phyloP scores from a whole-genome alignment of 495 filamentous ascomycete species.

The Hypoxylon crocopeplum region DNA sequence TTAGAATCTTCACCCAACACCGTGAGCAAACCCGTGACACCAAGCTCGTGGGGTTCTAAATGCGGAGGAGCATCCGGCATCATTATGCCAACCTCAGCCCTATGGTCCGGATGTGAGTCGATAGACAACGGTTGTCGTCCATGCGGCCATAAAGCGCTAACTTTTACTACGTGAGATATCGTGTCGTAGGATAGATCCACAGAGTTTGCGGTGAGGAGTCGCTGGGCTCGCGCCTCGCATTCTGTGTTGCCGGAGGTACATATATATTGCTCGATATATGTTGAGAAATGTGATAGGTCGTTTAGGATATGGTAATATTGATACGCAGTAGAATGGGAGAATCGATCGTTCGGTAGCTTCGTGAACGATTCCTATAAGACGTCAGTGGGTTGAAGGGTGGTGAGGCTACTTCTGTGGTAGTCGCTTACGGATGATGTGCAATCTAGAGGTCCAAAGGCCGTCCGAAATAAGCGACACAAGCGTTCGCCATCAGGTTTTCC shows the following conservation, averaged over 20 bases:
- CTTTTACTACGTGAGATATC: conserved; percentile 67
- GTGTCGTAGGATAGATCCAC: conserved; percentile 82
- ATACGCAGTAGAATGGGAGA: conserved; percentile 67
- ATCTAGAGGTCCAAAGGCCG: conserved; percentile 65
- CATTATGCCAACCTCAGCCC: conserved; percentile 85
- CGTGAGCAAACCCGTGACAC: conserved; percentile 78
- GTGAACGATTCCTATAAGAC: conserved; percentile 69
- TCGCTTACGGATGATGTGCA: conserved; percentile 51
- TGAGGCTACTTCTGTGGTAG: conserved; percentile 4
- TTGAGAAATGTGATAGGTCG: conserved; percentile 60
- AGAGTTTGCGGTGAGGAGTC: conserved; percentile 58
- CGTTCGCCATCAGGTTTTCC: conserved; percentile 51
- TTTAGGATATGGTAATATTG: conserved; percentile 74
- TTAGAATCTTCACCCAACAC: conserved; percentile 78
- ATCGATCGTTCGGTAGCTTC: conserved; percentile 65
- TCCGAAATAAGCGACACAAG: conserved; percentile 67
- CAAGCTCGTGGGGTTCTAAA: conserved; percentile 72
- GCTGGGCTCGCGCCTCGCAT: conserved; percentile 42
- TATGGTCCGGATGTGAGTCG: conserved; percentile 41
- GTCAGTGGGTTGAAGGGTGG: conserved; percentile 12
- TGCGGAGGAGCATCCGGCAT: conserved; percentile 64
- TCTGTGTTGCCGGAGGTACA: conserved; percentile 54
- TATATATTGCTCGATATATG: conserved; percentile 62
- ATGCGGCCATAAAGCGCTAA: conserved; percentile 67
- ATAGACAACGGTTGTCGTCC: conserved; percentile 48